Base-by-base conservation (phyloP, 352 stramenopile genomes). In the Lagenidium sp. region DNA sequence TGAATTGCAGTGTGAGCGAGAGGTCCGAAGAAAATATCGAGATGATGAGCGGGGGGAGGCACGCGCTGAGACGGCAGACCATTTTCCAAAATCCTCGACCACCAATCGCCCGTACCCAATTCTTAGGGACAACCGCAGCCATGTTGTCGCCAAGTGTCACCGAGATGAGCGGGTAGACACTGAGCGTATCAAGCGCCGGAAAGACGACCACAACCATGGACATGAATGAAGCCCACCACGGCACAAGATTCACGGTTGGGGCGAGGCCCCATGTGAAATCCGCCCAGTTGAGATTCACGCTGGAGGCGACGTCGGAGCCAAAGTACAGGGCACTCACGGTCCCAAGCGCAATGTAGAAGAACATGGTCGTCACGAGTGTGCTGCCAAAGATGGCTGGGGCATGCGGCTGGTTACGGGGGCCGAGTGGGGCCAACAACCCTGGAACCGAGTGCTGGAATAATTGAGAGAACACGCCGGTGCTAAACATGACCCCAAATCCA, bases 61-160 rank as follows among this genome's bases (percentile, higher is more conserved):
- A 68, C 19, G 85, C 85, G 13, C 68, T 63, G 43, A 95, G 67
- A 37, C 82, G 65, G 53, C 82, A 95, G 23, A 85, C 48, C 11
- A 94, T 55, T 23, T 82, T 86, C 60, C 60, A 86, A n/a, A 70
- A 76, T 11, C 53, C 36, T 23, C 57, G 64, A 6, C 55, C 58
- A 23, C 60, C 54, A 19, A 60, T 41, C 2, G 57, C 37, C 24
- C 43, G 58, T 3, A 55, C 45, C 74, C 68, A 84, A 13, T 24
- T 29, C 25, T 63, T 50, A 4, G 71, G 69, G 19, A 84, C 43
- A 18, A 86, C 63, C 3, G 74, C 75, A 0, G 76, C 66, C 56
- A 95, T 82, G 60, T 94, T 95, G 57, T 95, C 83, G 20, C 85
- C 85, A n/a, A 96, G 67, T 15, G 85, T 96, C 34, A 93, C 85